Evolutionary conservation across 441 rosid genomes (phyloP), one percentile per base, ranked within the genome.

Genomic region (Cnidoscolus chayamansa): DNA sequence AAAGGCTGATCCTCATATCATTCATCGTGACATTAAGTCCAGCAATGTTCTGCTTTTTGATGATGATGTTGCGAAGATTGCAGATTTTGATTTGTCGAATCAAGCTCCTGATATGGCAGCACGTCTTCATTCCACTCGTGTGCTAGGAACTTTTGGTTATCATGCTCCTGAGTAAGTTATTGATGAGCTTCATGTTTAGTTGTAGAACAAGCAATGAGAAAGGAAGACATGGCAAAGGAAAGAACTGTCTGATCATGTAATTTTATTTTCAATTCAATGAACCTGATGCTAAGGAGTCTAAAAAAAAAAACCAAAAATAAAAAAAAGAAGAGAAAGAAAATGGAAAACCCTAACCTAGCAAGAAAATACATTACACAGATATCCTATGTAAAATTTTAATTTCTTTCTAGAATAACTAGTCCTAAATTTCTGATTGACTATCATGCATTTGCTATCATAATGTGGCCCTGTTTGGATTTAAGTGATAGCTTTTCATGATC

Each of bases 51-150:
- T 95, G 72, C 86, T 95, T 75, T 95, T 95, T 70, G 91, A 89
- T 71, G 97, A 91, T 56, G 97, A 90, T 86, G 88, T 87, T 62
- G 97, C 93, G 49, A 95, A 93, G 87, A 87, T 95, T 67, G 99
- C 96, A 10, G 99, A 95, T 79, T 93, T 95, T 72, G 91, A 95
- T 79, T 86, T 93, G 45, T 93, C 96, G 12, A 95, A 93, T 78
- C 97, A 95, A 81, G 88, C 99, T 72, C 98, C 98, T 76, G 99
- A 95, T 69, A 93, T 91, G 94, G 97, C 98, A 78, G 98, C 98
- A 77, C 99, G 99, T 71, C 98, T 95, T 80, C 99, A 95, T 80
- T 93, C 98, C 60, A 95, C 96, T 74, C 88, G 98, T 80, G 99
- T 95, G 55, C 81, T 93, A 80, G 98, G 98, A 72, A 92, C 98